These are phyloP conservation scores for Tremellales sp. DNA, from an alignment of 1,284 basidiomycete species.

Conservation along the genomic window DNA sequence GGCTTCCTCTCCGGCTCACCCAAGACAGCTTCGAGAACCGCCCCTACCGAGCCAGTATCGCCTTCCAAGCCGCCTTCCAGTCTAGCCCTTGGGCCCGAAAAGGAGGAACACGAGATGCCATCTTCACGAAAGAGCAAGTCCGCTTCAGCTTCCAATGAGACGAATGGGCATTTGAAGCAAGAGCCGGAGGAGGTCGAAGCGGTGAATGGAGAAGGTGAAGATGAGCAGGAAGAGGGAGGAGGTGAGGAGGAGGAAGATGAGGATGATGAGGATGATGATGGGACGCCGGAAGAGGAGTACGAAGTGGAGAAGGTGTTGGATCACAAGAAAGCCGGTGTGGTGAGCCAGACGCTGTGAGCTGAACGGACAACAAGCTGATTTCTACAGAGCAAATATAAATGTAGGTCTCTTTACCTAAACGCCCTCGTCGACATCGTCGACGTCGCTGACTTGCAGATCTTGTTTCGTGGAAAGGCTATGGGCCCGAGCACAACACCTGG, in stretches of 20 bases:
- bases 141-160: not conserved
- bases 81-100: no score
- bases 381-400: slow-evolving; percentile 3
- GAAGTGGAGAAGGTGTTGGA: slow-evolving; percentile 18
- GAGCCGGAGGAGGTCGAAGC: not conserved
- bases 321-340: not conserved
- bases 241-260: slow-evolving; percentile 3
- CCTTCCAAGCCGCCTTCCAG: no score
- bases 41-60: no score
- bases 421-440: not conserved
- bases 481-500: slow-evolving; percentile 47
- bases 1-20: not conserved
- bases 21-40: no score
- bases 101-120: not conserved
- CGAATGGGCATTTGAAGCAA: not conserved
- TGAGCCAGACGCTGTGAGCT: not conserved
- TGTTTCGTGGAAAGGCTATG: slow-evolving; percentile 48
- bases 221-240: slow-evolving; percentile 5
- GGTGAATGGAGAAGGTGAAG: not conserved
- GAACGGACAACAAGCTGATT: slow-evolving; percentile 9
- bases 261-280: slow-evolving; percentile 5
- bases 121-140: not conserved
- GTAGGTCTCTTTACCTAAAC: not conserved
- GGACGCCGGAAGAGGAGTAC: slow-evolving; percentile 10
- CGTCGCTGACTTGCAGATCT: slow-evolving; percentile 25